Evolutionary conservation across 2,329 filamentous ascomycete species (phyloP).

Genomic region (Chalara sp.): DNA sequence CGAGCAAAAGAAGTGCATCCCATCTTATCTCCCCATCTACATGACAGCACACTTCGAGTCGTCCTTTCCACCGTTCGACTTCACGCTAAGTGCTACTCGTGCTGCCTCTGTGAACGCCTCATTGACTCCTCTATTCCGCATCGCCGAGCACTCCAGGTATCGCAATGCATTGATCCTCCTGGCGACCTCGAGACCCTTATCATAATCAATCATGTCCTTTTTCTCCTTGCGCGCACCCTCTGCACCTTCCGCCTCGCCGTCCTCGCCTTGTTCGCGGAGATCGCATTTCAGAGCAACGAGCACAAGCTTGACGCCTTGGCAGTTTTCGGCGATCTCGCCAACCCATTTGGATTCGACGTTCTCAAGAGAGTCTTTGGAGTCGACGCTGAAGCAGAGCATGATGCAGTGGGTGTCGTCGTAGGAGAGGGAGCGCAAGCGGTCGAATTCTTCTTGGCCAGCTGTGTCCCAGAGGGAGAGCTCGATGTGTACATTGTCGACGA

Average conservation of each 20-base stretch:
- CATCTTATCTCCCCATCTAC: conserved; percentile 29
- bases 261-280: conserved; percentile 65
- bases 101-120: conserved; percentile 98
- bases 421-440: conserved; percentile 86
- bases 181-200: conserved; percentile 85
- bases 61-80: conserved; percentile 50
- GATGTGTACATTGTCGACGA: conserved; percentile 94
- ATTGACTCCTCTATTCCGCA: conserved; percentile 96
- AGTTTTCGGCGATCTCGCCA: conserved; percentile 95
- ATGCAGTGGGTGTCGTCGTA: conserved; percentile 97
- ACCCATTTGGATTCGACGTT: conserved; percentile 99
- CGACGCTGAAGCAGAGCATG: conserved; percentile 97
- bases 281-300: conserved; percentile 96
- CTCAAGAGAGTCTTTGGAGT: conserved; percentile 92
- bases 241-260: conserved; percentile 37
- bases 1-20: too few species aligned
- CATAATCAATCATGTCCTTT: conserved; percentile 77
- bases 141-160: conserved; percentile 97
- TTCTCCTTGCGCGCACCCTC: conserved; percentile 46
- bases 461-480: conserved; percentile 98
- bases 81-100: conserved; percentile 76
- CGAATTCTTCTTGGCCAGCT: conserved; percentile 97
- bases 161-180: conserved; percentile 86
- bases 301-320: conserved; percentile 88
- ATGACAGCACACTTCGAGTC: conserved; percentile 55